Conservation (phyloP, 192 early-diverging fungal species). For the Lobulomyces angularis region DNA sequence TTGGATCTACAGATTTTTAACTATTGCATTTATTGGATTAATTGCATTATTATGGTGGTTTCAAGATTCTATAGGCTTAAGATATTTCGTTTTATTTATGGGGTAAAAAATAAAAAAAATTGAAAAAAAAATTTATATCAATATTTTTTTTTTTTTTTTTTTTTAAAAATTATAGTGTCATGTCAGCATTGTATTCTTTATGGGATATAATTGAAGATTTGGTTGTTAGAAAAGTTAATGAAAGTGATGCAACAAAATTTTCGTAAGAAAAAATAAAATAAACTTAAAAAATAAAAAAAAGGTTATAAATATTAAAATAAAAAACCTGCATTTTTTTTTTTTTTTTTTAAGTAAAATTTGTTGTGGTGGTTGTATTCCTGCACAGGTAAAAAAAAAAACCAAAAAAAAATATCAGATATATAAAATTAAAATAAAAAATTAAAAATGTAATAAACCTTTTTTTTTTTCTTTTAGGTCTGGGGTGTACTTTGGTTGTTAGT, state of each 20-base stretch:
- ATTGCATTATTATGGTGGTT: slow-evolving; percentile 78
- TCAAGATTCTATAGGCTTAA: slow-evolving; percentile 53
- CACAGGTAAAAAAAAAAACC: no score
- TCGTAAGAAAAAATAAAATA: slow-evolving; percentile 36
- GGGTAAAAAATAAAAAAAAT: slow-evolving; percentile 39
- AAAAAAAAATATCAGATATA: no score
- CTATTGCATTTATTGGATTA: slow-evolving; percentile 69
- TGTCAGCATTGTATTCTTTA: slow-evolving; percentile 83
- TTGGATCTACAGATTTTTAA: slow-evolving; percentile 73
- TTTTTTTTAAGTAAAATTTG: no score
- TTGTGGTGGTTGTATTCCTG: slow-evolving; percentile 53
- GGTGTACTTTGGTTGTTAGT: slow-evolving; percentile 86
- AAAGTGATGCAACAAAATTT: slow-evolving; percentile 86
- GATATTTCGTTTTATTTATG: slow-evolving; percentile 88
- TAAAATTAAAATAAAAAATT: no score
- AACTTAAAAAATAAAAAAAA: no score
- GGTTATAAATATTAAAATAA: no score
- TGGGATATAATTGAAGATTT: slow-evolving; percentile 96
- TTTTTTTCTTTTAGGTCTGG: no score
- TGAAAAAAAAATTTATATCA: slow-evolving; percentile 1
- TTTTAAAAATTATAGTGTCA: slow-evolving; percentile 45
- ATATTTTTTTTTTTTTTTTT: background rate
- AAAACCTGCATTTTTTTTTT: no score
- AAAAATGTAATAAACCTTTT: no score
- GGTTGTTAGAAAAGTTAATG: slow-evolving; percentile 79